Evolutionary conservation across 352 stramenopile species (phyloP), one percentile per base, ranked within the genome.

Genomic region (Thalassiosira allenii): DNA sequence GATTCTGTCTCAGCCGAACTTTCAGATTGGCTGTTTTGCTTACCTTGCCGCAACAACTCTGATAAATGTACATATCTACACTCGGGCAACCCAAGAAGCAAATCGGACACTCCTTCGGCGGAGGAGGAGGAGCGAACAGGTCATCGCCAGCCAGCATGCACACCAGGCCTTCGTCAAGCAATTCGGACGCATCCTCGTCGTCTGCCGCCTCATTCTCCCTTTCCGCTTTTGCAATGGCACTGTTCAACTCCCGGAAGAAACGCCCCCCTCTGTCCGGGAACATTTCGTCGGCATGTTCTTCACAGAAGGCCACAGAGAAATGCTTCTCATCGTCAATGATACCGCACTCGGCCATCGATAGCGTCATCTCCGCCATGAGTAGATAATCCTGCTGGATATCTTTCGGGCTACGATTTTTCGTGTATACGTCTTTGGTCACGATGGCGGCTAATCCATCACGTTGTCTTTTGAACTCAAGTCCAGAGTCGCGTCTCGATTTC

Each of bases 301-400:
- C 49, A 8, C 8, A 22, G n/a, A 34, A 57, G 17, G 22, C 12
- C 17, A 57, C 33, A 27, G 49, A 57, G 20, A 22, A 20, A 57
- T 57, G 49, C n/a, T 57, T 57, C 33, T 57, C 49, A 22, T 57
- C 49, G 23, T 57, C 49, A 30, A 57, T 27, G 29, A 57, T 17
- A 27, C 49, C 49, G 11, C 49, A 57, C 20, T 57, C 9, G n/a
- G 49, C 49, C 49, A 57, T 57, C 2, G 17, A n/a, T 12, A 57
- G 20, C 14, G 14, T 57, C 49, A 30, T 57, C 2, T 2, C 33
- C 33, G 49, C 49, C 17, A 30, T 32, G 6, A 57, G n/a, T 11
- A 57, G 6, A 9, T 32, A n/a, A n/a, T n/a, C n/a, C n/a, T n/a
- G n/a, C n/a, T n/a, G n/a, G n/a, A n/a, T n/a, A n/a, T n/a, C n/a